phyloP scores from a whole-genome alignment of 2,329 filamentous ascomycete genomes.

The Calonectria hawksworthii region DNA sequence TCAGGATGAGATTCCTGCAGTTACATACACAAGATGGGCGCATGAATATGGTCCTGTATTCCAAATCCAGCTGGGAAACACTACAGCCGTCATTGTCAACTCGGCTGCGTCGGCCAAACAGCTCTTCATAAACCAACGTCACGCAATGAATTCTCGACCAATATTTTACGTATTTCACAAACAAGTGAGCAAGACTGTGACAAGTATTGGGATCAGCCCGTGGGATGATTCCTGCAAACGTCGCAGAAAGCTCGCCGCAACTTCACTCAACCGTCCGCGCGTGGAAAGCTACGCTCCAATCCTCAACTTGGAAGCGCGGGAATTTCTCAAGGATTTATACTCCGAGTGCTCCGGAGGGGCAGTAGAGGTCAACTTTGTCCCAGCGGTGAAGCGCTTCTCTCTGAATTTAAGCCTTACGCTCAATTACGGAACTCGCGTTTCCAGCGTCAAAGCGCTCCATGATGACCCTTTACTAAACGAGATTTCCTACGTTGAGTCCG shows the following conservation, averaged over 20 bases:
- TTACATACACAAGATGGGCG: slow-evolving; percentile 48
- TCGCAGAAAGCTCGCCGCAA: slow-evolving; percentile 77
- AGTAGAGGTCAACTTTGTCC: too few relatives aligned
- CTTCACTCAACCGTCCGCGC: slow-evolving; percentile 65
- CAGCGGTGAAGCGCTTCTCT: too few relatives aligned
- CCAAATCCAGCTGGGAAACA: slow-evolving; percentile 53
- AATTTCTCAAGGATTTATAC: too few relatives aligned
- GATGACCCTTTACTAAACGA: too few relatives aligned
- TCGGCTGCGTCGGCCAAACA: slow-evolving; percentile 74
- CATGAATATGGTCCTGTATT: slow-evolving; percentile 48
- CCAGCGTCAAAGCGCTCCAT: too few relatives aligned
- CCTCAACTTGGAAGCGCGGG: too few relatives aligned
- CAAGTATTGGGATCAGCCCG: slow-evolving; percentile 73
- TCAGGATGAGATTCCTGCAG: slow-evolving; percentile 28
- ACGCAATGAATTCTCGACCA: slow-evolving; percentile 74
- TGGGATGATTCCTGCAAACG: slow-evolving; percentile 79
- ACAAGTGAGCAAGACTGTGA: slow-evolving; percentile 61
- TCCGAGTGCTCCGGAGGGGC: too few relatives aligned
- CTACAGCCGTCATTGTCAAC: slow-evolving; percentile 77
- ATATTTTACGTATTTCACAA: slow-evolving; percentile 74
- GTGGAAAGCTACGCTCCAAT: too few relatives aligned
- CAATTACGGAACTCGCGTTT: too few relatives aligned
- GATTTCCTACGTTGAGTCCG: too few relatives aligned
- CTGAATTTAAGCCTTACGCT: too few relatives aligned
- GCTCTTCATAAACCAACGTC: slow-evolving; percentile 77